Evolutionary conservation across 768 basidiomycete species (phyloP), one percentile per base, ranked within the genome.

Genomic region (Suillus tomentosus): DNA sequence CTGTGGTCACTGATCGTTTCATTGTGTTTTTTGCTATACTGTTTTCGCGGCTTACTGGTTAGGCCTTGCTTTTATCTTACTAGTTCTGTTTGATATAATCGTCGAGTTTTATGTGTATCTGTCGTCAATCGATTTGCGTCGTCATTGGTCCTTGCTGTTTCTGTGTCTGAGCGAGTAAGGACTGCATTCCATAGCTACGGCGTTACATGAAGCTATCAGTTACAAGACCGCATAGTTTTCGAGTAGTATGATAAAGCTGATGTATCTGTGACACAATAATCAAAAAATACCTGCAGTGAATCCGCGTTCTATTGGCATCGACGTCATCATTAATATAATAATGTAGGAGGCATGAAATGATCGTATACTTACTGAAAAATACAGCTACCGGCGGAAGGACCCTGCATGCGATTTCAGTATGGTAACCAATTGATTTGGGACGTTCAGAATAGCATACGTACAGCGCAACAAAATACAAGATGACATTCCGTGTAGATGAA

Each of bases 381-480:
- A 74, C 74, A 2, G 73, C 43, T 22, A 73, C 60, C 5, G 72
- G 72, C 19, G 73, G 75, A 17, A 76, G 54, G 14, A 73, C 15
- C 17, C 75, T 76, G 45, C 7, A n/a, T 5, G 31, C 27, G 39
- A 27, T 40, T 24, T 58, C 6, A 34, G 60, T 19, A 63, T 14
- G 42, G 11, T 27, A 51, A 36, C 45, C 36, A 37, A 14, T 36
- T 7, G 14, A 51, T 24, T 24, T 24, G 24, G 39, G 14, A 15
- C 45, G 22, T 22, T n/a, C 39, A 39, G 7, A 27, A 62, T 3
- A 22, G 17, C 34, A 3, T 17, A 51, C 50, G 47, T 62, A 77
- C 76, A 77, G 68, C 11, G 76, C 76, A 13, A 76, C 57, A 45
- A 80, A 73, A 67, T 80, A 81, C 13, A 80, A 76, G 51, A 78